A percentile compares a stretch with the other conserved stretches of the same genome.
phyloP scores from a whole-genome alignment of 2,329 filamentous ascomycete genomes.

The Diaporthe sp. region DNA sequence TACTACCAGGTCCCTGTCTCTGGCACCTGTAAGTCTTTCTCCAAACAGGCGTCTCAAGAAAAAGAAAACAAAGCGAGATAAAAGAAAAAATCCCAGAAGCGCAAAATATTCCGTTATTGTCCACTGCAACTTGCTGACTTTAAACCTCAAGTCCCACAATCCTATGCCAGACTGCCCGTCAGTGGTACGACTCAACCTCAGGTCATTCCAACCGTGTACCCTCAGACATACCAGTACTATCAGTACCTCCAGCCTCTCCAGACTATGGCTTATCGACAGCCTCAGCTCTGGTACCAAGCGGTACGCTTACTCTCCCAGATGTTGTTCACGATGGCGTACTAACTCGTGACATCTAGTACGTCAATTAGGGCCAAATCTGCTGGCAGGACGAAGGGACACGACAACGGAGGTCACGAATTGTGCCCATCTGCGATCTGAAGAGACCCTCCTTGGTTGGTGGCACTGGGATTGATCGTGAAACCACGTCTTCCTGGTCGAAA shows the following conservation, averaged over 20 bases:
- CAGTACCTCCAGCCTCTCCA: background rate
- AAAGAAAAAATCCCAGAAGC: background rate
- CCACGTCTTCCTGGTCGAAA: too few relatives aligned
- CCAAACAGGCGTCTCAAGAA: rapidly evolving
- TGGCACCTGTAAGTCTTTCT: slow-evolving; percentile 21
- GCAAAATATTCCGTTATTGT: too few relatives aligned
- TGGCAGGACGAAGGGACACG: background rate
- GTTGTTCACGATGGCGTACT: background rate
- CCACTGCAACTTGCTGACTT: background rate
- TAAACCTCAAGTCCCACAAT: background rate
- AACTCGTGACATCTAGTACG: background rate
- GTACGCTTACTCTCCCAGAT: background rate
- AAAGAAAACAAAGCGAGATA: background rate
- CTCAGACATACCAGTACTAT: background rate
- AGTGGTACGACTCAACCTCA: slow-evolving; percentile 25
- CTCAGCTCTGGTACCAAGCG: slow-evolving; percentile 30
- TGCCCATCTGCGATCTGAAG: background rate
- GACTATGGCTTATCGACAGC: background rate
- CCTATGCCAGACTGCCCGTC: slow-evolving; percentile 24
- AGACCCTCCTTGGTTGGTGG: background rate
- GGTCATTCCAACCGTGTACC: background rate
- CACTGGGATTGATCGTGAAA: too few relatives aligned
- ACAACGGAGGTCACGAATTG: background rate
- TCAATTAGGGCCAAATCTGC: background rate
- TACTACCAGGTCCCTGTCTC: slow-evolving; percentile 31